These are phyloP conservation scores for Fusarium anthophilum DNA, from an alignment of 2,329 filamentous ascomycete species.

Conservation along the genomic window DNA sequence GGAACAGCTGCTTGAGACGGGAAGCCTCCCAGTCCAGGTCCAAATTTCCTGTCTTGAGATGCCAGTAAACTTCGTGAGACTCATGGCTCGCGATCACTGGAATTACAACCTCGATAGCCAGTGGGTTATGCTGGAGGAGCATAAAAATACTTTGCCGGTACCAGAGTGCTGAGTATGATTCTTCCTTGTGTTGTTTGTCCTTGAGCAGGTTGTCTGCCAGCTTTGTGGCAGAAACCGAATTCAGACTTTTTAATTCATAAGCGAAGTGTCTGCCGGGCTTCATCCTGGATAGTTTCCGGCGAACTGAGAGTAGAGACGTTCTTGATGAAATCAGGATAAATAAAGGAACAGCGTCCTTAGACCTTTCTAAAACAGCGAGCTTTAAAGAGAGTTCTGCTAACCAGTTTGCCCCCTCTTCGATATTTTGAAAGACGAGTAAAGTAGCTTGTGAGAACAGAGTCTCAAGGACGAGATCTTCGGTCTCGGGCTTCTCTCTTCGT, in stretches of 20 bases:
- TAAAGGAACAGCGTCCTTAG: neutral
- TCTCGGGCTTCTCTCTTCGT: neutral
- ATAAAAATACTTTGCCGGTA: neutral
- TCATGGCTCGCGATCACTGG: neutral
- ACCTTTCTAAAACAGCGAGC: neutral
- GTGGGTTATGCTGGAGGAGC: neutral
- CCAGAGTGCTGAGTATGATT: neutral
- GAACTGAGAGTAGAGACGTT: neutral
- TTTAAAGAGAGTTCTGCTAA: neutral
- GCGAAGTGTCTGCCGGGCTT: neutral
- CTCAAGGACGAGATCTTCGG: fast-evolving
- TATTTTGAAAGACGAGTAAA: neutral
- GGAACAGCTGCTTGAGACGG: neutral
- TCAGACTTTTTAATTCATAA: neutral
- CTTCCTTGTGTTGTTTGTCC: neutral
- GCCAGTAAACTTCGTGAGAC: neutral
- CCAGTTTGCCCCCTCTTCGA: neutral
- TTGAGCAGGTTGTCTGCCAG: neutral
- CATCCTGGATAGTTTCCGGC: neutral
- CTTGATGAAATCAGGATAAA: neutral
- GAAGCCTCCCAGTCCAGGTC: neutral
- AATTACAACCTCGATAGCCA: neutral
- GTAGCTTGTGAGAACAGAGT: neutral
- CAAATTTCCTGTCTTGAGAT: neutral
- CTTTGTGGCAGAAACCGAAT: neutral